Evolutionary conservation across 1,284 basidiomycete genomes (phyloP).

Genomic region (Cutaneotrichosporon sp.): DNA sequence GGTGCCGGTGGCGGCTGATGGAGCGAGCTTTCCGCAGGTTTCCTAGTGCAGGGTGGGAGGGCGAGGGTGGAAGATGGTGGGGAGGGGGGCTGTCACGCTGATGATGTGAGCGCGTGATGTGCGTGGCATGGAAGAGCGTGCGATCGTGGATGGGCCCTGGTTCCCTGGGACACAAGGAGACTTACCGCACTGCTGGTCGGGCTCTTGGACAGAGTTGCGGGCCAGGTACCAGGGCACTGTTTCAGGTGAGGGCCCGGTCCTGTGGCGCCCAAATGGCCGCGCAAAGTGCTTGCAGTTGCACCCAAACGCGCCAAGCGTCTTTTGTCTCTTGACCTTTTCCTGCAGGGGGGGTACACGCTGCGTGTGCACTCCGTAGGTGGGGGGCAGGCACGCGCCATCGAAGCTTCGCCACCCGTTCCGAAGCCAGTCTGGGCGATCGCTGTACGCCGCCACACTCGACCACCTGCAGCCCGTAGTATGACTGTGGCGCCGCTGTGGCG

Average conservation of each 20-base stretch:
- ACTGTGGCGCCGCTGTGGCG: not conserved
- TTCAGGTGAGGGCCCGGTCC: not conserved
- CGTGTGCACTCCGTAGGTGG: not conserved
- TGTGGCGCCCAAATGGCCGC: not conserved
- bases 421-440: not conserved
- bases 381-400: not conserved
- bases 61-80: not conserved
- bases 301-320: not conserved
- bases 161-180: not conserved
- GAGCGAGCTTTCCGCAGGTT: not conserved
- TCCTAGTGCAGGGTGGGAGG: not conserved
- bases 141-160: not conserved
- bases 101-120: not conserved
- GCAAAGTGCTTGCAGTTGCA: not conserved
- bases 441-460: not conserved
- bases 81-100: not conserved
- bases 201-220: not conserved
- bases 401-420: not conserved
- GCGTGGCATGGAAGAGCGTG: not conserved
- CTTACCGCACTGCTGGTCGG: not conserved
- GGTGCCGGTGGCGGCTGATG: not conserved
- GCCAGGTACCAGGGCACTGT: not conserved
- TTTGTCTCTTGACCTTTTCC: not conserved
- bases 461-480: not conserved
- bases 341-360: not conserved